Evolutionary conservation across 1,284 basidiomycete genomes (phyloP).

Genomic region (Sanghuangporus sanghuang): DNA sequence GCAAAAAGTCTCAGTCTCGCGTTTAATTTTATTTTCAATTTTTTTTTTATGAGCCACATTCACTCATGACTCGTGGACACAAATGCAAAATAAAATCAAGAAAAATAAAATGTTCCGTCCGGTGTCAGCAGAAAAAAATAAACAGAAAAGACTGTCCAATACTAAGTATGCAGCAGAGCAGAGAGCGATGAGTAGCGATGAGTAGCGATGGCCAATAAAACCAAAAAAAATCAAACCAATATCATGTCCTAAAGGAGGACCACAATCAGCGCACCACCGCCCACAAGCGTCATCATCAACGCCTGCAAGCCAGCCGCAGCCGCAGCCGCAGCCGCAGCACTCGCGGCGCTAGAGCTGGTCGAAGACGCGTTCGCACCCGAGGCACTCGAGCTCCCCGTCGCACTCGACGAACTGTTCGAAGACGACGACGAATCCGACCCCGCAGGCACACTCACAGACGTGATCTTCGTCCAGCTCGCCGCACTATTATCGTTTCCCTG

Average conservation of each 20-base stretch:
- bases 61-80: too few relatives aligned
- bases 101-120: too few relatives aligned
- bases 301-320: background rate
- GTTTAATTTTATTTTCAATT: too few relatives aligned
- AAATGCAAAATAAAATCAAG: too few relatives aligned
- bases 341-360: background rate
- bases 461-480: conserved; percentile 46
- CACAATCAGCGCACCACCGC: conserved; percentile 1
- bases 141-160: too few relatives aligned
- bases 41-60: too few relatives aligned
- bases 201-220: too few relatives aligned
- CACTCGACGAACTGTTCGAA: background rate
- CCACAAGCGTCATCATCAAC: background rate
- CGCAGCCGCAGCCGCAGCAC: background rate
- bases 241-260: background rate
- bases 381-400: background rate
- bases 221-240: background rate
- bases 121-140: too few relatives aligned
- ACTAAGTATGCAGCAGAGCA: too few relatives aligned
- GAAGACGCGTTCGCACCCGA: background rate
- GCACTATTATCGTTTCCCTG: conserved; percentile 38
- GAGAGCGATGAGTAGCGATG: too few relatives aligned
- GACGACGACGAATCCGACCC: background rate
- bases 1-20: too few relatives aligned
- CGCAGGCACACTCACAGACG: conserved; percentile 26